Percentiles rank a stretch among this genome's conserved stretches.
Conservation (phyloP, 352 stramenopile genomes). For the Phytophthora colocasiae region DNA sequence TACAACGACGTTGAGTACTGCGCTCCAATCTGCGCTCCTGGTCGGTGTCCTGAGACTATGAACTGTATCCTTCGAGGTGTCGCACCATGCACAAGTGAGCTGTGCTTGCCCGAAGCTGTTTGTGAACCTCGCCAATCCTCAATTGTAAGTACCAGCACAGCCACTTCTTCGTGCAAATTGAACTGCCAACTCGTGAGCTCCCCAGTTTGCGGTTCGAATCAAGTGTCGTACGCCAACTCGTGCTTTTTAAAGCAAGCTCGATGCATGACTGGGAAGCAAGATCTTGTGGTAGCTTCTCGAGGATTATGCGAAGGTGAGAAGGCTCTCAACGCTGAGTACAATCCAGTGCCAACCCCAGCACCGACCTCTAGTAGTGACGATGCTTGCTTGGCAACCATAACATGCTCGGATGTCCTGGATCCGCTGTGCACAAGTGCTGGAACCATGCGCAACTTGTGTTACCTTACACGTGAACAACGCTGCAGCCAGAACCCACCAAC, state of each 20-base stretch:
- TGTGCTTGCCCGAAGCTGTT: constrained; percentile 54
- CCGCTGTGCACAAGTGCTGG: constrained; percentile 59
- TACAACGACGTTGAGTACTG: constrained; percentile 56
- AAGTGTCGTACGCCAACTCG: constrained; percentile 54
- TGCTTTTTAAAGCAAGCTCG: constrained; percentile 64
- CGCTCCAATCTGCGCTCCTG: constrained; percentile 45
- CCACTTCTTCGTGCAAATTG: constrained; percentile 27
- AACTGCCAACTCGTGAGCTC: constrained; percentile 47
- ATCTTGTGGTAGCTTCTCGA: constrained; percentile 25
- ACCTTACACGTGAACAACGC: constrained; percentile 35
- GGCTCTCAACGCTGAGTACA: constrained; percentile 42
- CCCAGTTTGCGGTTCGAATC: constrained; percentile 56
- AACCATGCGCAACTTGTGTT: constrained; percentile 60
- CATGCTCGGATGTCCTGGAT: constrained; percentile 48
- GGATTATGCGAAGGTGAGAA: constrained; percentile 43
- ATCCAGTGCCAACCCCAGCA: constrained; percentile 13
- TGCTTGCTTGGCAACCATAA: constrained; percentile 24
- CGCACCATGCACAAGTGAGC: constrained; percentile 37
- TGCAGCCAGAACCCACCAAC: constrained; percentile 33
- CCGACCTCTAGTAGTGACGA: constrained; percentile 1
- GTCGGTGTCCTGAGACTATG: constrained; percentile 46
- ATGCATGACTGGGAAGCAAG: constrained; percentile 27
- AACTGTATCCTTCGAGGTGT: constrained; percentile 51
- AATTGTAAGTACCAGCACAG: constrained; percentile 6
- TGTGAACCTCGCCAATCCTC: constrained; percentile 41